Base-by-base conservation (phyloP, 805 yeast genomes). In the Ogataea allantospora region DNA sequence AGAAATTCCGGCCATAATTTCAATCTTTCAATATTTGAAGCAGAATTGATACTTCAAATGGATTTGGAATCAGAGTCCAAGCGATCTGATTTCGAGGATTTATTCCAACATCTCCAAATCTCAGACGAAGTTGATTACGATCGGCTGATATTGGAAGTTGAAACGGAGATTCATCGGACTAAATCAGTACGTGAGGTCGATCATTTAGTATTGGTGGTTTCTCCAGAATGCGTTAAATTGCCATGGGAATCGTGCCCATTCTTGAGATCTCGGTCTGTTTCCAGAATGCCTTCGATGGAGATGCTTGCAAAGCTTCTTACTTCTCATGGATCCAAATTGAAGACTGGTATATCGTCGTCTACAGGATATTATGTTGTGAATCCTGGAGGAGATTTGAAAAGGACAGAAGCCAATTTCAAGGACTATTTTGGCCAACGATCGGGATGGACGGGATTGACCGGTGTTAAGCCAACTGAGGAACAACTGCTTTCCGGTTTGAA, bases 191-290 rank as follows among this genome's bases (percentile, higher is more conserved):
- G 13, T 2, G 18, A 19, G 4, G 17, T 11, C 0, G 35, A 30
- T 6, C 96, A 89, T 57, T 64, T 82, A 0, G 78, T 91, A 2
- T 62, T 93, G 32, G 65, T 93, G 3, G 75, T 87, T 3, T 81
- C 89, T 17, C 71, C 79, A 33, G 62, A 65, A 6, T 80, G 95
- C 47, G 74, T 75, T n/a, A 55, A 59, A 13, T 67, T 93, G 21
- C 99, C 99, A 0, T 93, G 98, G 98, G 99, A 93, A 53, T 80
- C 88, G 1, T 54, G 89, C 21, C 71, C 78, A 0, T 69, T 71
- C 29, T 56, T 89, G 38, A 59, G 75, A 34, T 54, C 55, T 0
- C 64, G 61, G 31, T 78, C 95, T 0, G 72, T 84, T 0, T 75
- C 95, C 0, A 66, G 98, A 46, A 72, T 88, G 59, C 95, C 96